Evolutionary conservation across 768 basidiomycete genomes (phyloP).

Genomic region (Tephrocybe rancida): DNA sequence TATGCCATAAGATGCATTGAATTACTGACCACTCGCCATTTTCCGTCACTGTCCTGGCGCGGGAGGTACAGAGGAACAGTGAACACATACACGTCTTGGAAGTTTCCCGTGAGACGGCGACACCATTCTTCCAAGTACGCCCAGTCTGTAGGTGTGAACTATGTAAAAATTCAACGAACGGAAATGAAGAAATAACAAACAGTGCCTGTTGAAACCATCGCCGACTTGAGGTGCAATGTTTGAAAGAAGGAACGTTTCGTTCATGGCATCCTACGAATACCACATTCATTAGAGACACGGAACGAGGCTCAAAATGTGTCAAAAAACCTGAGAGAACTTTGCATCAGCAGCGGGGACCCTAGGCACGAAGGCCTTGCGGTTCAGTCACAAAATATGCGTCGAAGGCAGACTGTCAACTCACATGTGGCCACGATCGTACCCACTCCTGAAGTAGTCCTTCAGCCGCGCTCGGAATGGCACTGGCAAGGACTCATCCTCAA

Average conservation of each 20-base stretch:
- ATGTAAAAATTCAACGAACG: neutral
- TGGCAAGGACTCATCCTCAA: constrained; percentile 83
- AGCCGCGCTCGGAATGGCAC: constrained; percentile 77
- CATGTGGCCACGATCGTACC: constrained; percentile 98
- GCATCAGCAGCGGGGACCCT: constrained; percentile 98
- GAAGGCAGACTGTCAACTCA: constrained; percentile 38
- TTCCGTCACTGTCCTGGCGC: constrained; percentile 81
- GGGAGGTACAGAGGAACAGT: constrained; percentile 98
- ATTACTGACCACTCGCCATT: constrained; percentile 87
- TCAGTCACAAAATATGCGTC: neutral
- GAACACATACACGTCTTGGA: constrained; percentile 96
- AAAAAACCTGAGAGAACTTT: constrained; percentile 74
- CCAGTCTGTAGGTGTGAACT: constrained; percentile 70
- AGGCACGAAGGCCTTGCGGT: neutral
- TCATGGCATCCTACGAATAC: constrained; percentile 73
- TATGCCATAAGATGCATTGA: neutral
- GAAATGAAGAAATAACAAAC: constrained; percentile 43
- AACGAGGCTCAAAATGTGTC: neutral
- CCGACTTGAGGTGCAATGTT: constrained; percentile 99
- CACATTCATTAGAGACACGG: neutral
- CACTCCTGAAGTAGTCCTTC: constrained; percentile 89
- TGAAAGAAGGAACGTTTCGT: constrained; percentile 92
- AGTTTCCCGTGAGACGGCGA: constrained; percentile 81
- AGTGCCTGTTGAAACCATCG: constrained; percentile 96
- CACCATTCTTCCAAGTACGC: constrained; percentile 97